Evolutionary conservation across 2,329 filamentous ascomycete genomes (phyloP).

Genomic region (Colletotrichum navitas): DNA sequence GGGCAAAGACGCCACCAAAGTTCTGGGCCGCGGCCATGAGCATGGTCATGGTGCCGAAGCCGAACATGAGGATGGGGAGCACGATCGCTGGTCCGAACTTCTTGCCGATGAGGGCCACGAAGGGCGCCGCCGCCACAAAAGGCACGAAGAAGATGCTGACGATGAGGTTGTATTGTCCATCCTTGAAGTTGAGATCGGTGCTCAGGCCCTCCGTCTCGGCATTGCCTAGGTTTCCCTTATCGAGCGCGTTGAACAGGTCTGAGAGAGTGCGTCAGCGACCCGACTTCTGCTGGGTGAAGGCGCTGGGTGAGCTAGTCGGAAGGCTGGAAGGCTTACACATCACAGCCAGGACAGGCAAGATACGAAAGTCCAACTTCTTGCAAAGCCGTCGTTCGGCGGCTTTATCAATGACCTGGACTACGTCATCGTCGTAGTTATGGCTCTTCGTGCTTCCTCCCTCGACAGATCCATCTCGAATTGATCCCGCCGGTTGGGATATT

Average conservation of each 20-base stretch:
- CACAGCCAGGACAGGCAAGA: constrained; percentile 65
- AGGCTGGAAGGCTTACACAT: constrained; percentile 57
- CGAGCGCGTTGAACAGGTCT: constrained; percentile 63
- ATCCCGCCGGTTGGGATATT: background rate
- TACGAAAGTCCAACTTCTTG: constrained; percentile 66
- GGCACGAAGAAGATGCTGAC: constrained; percentile 82
- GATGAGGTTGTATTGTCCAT: constrained; percentile 77
- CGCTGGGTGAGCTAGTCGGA: background rate
- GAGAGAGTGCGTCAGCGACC: constrained; percentile 1
- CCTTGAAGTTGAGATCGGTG: constrained; percentile 50
- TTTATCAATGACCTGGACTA: constrained; percentile 51
- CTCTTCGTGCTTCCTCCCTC: constrained; percentile 17
- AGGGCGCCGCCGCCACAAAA: constrained; percentile 74
- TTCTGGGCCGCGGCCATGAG: constrained; percentile 45
- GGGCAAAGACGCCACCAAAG: constrained; percentile 41
- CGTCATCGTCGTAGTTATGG: constrained; percentile 43
- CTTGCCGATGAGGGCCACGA: constrained; percentile 73
- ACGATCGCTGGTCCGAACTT: constrained; percentile 75
- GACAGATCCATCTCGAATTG: constrained; percentile 22
- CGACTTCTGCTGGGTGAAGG: no score
- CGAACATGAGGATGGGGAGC: constrained; percentile 79
- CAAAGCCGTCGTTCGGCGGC: constrained; percentile 64
- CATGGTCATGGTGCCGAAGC: constrained; percentile 69
- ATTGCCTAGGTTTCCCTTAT: constrained; percentile 57
- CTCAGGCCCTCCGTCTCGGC: constrained; percentile 54